Evolutionary conservation across 2,329 filamentous ascomycete genomes (phyloP).

Genomic region (Chaetomiaceae sp.): DNA sequence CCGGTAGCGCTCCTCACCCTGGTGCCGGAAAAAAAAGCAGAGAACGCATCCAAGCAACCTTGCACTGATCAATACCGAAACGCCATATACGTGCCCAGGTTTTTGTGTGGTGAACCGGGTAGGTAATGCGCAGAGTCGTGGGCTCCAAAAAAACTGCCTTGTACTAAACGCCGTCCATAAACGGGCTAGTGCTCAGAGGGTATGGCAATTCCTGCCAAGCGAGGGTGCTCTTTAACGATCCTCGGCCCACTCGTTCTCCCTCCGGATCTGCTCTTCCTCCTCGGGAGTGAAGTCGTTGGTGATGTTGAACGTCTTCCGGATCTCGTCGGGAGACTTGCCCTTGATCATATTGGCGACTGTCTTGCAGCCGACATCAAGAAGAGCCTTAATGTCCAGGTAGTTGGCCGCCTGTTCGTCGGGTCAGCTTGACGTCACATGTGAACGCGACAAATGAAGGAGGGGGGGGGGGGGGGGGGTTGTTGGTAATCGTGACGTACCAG

Average conservation of each 20-base stretch:
- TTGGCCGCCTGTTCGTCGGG: slow-evolving; percentile 68
- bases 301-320: slow-evolving; percentile 99
- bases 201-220: not conserved
- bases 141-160: not conserved
- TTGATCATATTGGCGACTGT: slow-evolving; percentile 99
- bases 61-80: slow-evolving; percentile 2
- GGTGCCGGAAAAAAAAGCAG: not conserved
- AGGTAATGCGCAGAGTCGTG: too few species aligned
- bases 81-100: not conserved
- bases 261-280: slow-evolving; percentile 95
- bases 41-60: slow-evolving; percentile 1
- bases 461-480: too few species aligned
- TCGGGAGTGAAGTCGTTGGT: slow-evolving; percentile 99
- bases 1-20: too few species aligned
- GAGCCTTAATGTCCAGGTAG: slow-evolving; percentile 97
- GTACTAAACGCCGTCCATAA: not conserved
- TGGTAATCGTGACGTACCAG: too few species aligned
- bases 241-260: slow-evolving; percentile 89
- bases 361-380: slow-evolving; percentile 97
- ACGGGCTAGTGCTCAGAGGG: not conserved
- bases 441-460: too few species aligned
- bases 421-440: too few species aligned
- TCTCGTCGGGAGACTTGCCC: slow-evolving; percentile 98
- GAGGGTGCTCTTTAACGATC: slow-evolving; percentile 51
- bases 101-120: too few species aligned